Conservation (phyloP, 495 filamentous ascomycete species). For the Daldinia vernicosa region DNA sequence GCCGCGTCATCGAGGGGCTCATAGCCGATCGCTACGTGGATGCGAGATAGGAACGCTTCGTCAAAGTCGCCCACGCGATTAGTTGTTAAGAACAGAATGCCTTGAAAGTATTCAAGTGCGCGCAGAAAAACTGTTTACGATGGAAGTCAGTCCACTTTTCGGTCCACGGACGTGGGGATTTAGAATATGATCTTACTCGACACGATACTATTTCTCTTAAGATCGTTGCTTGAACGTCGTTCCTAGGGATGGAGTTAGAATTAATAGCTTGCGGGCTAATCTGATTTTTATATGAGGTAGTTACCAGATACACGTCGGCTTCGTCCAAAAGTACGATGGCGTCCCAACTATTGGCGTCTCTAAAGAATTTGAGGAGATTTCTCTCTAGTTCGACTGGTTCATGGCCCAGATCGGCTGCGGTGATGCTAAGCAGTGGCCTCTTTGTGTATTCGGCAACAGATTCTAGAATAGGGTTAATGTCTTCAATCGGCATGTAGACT, state of each 20-base stretch:
- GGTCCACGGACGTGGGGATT: background rate
- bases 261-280: too few relatives aligned
- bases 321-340: slow-evolving; percentile 22
- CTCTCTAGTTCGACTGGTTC: slow-evolving; percentile 9
- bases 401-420: slow-evolving; percentile 18
- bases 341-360: slow-evolving; percentile 13
- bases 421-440: slow-evolving; percentile 11
- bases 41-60: slow-evolving; percentile 22
- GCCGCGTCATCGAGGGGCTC: slow-evolving; percentile 1
- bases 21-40: slow-evolving; percentile 20
- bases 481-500: background rate
- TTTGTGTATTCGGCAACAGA: slow-evolving; percentile 19
- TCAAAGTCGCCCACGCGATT: slow-evolving; percentile 22
- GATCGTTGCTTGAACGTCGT: slow-evolving; percentile 15
- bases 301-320: slow-evolving; percentile 15
- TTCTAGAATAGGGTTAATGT: background rate
- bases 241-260: background rate
- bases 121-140: slow-evolving; percentile 9
- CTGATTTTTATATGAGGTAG: too few relatives aligned
- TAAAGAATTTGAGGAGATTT: slow-evolving; percentile 7
- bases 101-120: slow-evolving; percentile 21
- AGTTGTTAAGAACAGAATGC: slow-evolving; percentile 19
- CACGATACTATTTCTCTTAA: slow-evolving; percentile 15
- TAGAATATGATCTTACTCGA: background rate
- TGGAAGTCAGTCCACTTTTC: background rate